phyloP scores from a whole-genome alignment of 2,329 filamentous ascomycete genomes.

The Rutstroemia sp. region DNA sequence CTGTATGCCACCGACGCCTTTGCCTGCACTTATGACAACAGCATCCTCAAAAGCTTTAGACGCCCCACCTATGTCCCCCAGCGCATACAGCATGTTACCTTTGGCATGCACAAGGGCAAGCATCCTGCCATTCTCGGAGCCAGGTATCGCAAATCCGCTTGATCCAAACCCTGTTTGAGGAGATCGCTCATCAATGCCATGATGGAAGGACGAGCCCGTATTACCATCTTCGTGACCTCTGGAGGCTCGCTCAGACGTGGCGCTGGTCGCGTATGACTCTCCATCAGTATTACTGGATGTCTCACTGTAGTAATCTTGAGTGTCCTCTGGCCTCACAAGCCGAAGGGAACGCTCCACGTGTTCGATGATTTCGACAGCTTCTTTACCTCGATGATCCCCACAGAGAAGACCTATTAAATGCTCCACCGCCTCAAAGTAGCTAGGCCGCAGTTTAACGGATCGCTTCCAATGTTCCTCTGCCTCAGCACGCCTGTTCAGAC shows the following conservation, averaged over 20 bases:
- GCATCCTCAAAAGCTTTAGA: constrained; percentile 92
- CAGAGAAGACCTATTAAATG: constrained; percentile 87
- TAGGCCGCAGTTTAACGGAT: constrained; percentile 76
- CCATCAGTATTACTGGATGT: constrained; percentile 44
- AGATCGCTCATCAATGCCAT: constrained; percentile 13
- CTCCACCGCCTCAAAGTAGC: constrained; percentile 90
- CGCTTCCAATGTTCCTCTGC: constrained; percentile 80
- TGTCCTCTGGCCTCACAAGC: constrained; percentile 39
- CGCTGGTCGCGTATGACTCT: constrained; percentile 20
- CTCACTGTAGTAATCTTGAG: constrained; percentile 49
- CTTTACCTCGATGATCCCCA: constrained; percentile 67
- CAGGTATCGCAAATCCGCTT: constrained; percentile 79
- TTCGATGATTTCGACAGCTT: constrained; percentile 82
- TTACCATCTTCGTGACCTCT: constrained; percentile 27
- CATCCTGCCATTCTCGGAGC: constrained; percentile 84
- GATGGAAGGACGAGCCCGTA: constrained; percentile 13
- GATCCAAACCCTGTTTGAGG: constrained; percentile 51
- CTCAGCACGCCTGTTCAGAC: constrained; percentile 72
- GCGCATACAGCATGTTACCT: constrained; percentile 93
- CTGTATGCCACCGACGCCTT: constrained; percentile 61
- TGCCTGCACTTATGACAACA: constrained; percentile 78
- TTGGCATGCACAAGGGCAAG: constrained; percentile 93
- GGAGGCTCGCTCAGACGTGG: constrained; percentile 23
- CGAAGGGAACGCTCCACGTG: constrained; percentile 71
- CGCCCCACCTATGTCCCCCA: constrained; percentile 74